phyloP scores from a whole-genome alignment of 2,329 filamentous ascomycete genomes.

The Seiridium cupressi region DNA sequence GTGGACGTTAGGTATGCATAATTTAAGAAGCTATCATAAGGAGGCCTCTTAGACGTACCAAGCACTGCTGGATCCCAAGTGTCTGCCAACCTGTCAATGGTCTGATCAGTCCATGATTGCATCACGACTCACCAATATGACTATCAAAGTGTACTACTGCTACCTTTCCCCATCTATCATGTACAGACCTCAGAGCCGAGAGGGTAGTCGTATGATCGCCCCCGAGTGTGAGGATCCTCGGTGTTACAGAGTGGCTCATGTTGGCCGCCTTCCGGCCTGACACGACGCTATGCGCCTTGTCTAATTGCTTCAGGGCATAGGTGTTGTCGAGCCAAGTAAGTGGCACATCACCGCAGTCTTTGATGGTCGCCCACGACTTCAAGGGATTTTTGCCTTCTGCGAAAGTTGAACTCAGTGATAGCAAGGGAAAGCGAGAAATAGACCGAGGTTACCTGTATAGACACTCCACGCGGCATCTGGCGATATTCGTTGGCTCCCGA shows the following conservation, averaged over 20 bases:
- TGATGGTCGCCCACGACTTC: constrained; percentile 67
- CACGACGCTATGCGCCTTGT: constrained; percentile 55
- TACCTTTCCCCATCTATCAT: constrained; percentile 55
- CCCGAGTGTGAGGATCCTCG: constrained; percentile 59
- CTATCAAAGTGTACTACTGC: constrained; percentile 65
- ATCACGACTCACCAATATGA: constrained; percentile 49
- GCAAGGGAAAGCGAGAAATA: too few relatives aligned
- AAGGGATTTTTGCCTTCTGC: constrained; percentile 58
- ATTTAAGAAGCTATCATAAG: too few relatives aligned
- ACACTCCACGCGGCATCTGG: constrained; percentile 34
- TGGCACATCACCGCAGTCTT: constrained; percentile 79
- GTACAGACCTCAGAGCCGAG: constrained; percentile 58
- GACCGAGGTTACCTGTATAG: constrained; percentile 40
- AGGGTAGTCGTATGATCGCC: constrained; percentile 66
- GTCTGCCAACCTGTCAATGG: constrained; percentile 36
- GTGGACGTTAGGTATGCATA: constrained; percentile 5
- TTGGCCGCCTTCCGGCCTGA: constrained; percentile 37
- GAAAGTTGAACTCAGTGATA: neutral
- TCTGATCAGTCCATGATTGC: neutral
- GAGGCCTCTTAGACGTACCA: constrained; percentile 28
- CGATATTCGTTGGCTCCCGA: constrained; percentile 26
- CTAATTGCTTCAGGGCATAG: constrained; percentile 72
- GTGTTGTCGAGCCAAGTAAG: constrained; percentile 76
- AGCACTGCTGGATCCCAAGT: constrained; percentile 69
- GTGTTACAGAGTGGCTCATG: constrained; percentile 37